These are phyloP conservation scores for Tulasnella sp. DNA, from an alignment of 768 basidiomycete species.

Conservation along the genomic window DNA sequence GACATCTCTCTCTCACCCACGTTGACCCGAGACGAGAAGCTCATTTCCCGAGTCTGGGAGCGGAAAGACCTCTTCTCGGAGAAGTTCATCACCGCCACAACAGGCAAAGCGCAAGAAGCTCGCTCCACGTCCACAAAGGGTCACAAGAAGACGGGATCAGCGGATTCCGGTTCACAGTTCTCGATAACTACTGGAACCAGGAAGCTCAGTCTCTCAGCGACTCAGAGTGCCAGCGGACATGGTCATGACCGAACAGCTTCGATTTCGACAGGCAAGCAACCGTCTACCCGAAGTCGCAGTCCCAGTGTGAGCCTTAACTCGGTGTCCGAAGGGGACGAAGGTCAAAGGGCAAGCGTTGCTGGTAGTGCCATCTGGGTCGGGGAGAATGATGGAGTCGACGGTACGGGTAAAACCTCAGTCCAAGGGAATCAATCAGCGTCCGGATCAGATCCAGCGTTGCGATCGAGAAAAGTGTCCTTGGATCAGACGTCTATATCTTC, in stretches of 20 bases:
- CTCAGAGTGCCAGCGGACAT: neutral
- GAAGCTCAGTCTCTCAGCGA: conserved; percentile 28
- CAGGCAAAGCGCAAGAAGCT: conserved; percentile 32
- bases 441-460: conserved; percentile 14
- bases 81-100: conserved; percentile 59
- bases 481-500: conserved; percentile 30
- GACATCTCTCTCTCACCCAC: conserved; percentile 77
- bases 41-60: conserved; percentile 87
- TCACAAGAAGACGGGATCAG: conserved; percentile 9
- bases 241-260: conserved; percentile 23
- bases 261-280: conserved; percentile 8
- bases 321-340: conserved; percentile 20
- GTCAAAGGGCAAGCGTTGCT: neutral
- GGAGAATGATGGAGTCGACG: conserved; percentile 16
- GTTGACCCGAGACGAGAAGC: conserved; percentile 79
- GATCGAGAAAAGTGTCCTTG: conserved; percentile 19
- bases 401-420: neutral
- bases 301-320: conserved; percentile 27
- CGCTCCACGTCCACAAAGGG: conserved; percentile 16
- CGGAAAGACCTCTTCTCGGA: conserved; percentile 91
- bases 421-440: neutral
- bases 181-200: conserved; percentile 17
- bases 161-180: conserved; percentile 22
- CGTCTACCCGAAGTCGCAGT: conserved; percentile 14
- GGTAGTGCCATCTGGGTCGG: conserved; percentile 32